Base-by-base conservation (phyloP, 2,329 filamentous ascomycete genomes). In the Aspergillus sp. region DNA sequence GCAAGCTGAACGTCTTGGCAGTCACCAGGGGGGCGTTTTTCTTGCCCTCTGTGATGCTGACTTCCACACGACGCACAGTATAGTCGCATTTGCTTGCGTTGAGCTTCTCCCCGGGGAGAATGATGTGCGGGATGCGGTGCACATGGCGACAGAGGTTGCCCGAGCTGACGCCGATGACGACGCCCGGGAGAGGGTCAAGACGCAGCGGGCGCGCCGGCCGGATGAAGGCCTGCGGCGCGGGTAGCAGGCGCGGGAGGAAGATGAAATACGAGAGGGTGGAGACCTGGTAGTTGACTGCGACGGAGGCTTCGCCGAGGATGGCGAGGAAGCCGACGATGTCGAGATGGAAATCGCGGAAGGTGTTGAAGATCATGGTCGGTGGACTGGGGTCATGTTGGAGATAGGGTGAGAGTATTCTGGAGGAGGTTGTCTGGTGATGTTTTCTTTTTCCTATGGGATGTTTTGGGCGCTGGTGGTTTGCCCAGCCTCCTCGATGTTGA, bases 271-370 rank as follows among this genome's bases (percentile, higher is more conserved):
- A 82, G n/a, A 82, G 77, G 2, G 82, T 84, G 55, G 84, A 77
- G 47, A 79, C 75, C 64, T 85, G 82, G 2, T 79, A 72, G 61
- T 85, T 82, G 54, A 81, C 79, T 41, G 78, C 75, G 55, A 85
- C 82, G 16, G 79, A 78, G 2, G 76, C 78, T 68, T 85, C 83
- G 63, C 82, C 82, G 51, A 85, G 82, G 60, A 86, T 80, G 54
- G 83, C 83, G 48, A 86, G 77, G 26, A 86, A 77, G 33, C 81
- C 83, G 52, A 86, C 82, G 43, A 84, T 81, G 60, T 85, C 83
- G 43, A 85, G 75, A 14, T 53, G 55, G 20, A 50, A 50, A 6
- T 50, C 47, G n/a, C 33, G 30, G 41, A 50, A 50, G 19, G 22
- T 22, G 40, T 22, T 45, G 47, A 50, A 50, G 40, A 44, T 24